Evolutionary conservation across 2,329 filamentous ascomycete species (phyloP).

Genomic region (Hypoxylon sp.): DNA sequence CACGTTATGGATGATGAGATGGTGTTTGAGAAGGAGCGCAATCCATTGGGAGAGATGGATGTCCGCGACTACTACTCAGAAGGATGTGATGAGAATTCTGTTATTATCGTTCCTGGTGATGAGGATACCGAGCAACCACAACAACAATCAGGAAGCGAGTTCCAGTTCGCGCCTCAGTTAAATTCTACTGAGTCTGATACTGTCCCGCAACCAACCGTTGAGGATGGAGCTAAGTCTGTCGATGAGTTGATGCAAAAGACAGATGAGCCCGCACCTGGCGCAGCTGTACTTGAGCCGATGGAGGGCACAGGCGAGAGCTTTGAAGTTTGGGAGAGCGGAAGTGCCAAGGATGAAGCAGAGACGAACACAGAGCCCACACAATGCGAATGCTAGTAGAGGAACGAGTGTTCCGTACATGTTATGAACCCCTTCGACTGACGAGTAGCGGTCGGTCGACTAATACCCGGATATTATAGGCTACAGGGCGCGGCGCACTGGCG

Average conservation of each 20-base stretch:
- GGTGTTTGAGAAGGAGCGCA: constrained; percentile 74
- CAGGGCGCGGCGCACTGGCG: constrained; percentile 29
- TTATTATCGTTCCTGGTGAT: constrained; percentile 74
- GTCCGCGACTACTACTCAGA: constrained; percentile 77
- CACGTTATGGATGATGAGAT: constrained; percentile 64
- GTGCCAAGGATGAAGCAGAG: constrained; percentile 71
- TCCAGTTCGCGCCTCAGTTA: constrained; percentile 51
- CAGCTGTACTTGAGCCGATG: constrained; percentile 67
- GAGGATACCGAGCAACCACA: constrained; percentile 58
- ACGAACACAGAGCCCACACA: constrained; percentile 34
- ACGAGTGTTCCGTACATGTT: constrained; percentile 3
- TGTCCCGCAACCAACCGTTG: constrained; percentile 46
- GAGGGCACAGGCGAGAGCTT: constrained; percentile 73
- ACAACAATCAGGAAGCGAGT: constrained; percentile 36
- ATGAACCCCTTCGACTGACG: constrained; percentile 17
- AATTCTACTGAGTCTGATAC: constrained; percentile 54
- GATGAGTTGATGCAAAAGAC: constrained; percentile 59
- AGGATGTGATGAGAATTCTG: constrained; percentile 73
- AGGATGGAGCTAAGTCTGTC: constrained; percentile 50
- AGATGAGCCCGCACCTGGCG: constrained; percentile 58
- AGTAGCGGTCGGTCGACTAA: constrained; percentile 34
- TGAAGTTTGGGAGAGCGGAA: constrained; percentile 80
- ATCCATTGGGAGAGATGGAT: constrained; percentile 77
- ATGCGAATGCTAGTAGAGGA: constrained; percentile 45
- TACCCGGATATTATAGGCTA: constrained; percentile 31